Evolutionary conservation across 2,329 filamentous ascomycete genomes (phyloP), one percentile per base, ranked within the genome.

Genomic region (Erysiphe neolycopersici): DNA sequence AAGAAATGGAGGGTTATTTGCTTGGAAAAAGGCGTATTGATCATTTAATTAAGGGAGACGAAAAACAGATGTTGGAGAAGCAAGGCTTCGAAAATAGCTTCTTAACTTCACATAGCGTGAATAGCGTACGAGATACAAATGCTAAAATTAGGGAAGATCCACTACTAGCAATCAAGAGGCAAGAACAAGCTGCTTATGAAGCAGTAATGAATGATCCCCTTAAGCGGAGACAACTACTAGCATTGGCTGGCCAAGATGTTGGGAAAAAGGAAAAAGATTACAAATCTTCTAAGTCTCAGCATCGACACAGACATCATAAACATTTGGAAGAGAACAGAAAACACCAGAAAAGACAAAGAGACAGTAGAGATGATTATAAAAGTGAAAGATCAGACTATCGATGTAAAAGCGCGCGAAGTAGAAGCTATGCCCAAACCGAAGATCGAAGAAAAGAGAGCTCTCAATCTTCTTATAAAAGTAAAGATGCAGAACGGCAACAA

Each of bases 21-120:
- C 66, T 98, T 13, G 89, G 89, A 43, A 95, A 94, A 65, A 70
- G 89, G 46, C 71, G 85, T 46, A 87, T 98, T 57, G 87, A 95
- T 63, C 75, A 76, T 12, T 66, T 98, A 44, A 72, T 83, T 38
- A 81, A 89, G 58, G 81, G 79, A 41, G 77, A 77, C 35, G 82
- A 91, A 41, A 72, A 73, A 51, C 79, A 89, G 57, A 79, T 79
- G 49, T 61, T 93, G 45, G 77, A 83, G 59, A 93, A 92, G 59
- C 66, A 73, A 31, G 69, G 76, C 5, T 66, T 67, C 0, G 61
- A 73, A 48, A 72, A 77, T 30, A 60, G 54, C 44, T 68, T 70
- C 47, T 66, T 78, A 63, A 70, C 73, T 0, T 52, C 74, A 42
- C 71, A 77, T 47, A 73, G 74, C 52, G 76, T 77, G 22, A 83